Conservation (phyloP, 352 stramenopile species). For the Phytophthora chlamydospora region DNA sequence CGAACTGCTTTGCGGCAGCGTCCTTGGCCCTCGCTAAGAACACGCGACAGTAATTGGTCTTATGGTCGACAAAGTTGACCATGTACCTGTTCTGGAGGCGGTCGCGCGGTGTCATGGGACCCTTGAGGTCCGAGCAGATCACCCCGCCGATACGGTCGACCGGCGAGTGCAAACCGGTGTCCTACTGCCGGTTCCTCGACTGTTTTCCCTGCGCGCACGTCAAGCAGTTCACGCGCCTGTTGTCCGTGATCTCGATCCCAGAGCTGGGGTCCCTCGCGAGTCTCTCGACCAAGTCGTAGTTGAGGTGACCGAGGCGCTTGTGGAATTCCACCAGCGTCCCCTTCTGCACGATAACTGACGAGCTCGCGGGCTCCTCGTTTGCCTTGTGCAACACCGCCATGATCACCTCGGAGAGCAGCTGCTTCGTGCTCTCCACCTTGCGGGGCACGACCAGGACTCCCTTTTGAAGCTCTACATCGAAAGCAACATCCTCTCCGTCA, state of each 20-base stretch:
- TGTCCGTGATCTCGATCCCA: too few species aligned
- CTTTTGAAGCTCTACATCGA: not conserved
- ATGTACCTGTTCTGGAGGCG: too few species aligned
- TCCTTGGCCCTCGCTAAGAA: constrained; percentile 25
- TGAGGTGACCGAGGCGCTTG: not conserved
- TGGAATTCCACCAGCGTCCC: not conserved
- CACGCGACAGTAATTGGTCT: constrained; percentile 12
- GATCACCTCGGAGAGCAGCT: not conserved
- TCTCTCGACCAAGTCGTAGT: not conserved
- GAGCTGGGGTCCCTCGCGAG: too few species aligned
- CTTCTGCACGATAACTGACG: not conserved
- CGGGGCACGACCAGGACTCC: not conserved
- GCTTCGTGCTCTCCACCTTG: too few species aligned
- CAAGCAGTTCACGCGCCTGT: too few species aligned
- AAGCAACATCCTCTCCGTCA: not conserved
- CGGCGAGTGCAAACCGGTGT: not conserved
- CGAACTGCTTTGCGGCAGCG: constrained; percentile 5
- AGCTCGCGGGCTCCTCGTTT: not conserved
- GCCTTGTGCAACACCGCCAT: not conserved
- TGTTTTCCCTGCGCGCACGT: too few species aligned
- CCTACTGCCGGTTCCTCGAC: too few species aligned
- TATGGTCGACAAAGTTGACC: too few species aligned
- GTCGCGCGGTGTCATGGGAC: too few species aligned
- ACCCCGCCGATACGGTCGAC: too few species aligned
- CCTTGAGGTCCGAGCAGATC: too few species aligned